Evolutionary conservation across 805 yeast species (phyloP).

Genomic region (Wickerhamiella cacticola): DNA sequence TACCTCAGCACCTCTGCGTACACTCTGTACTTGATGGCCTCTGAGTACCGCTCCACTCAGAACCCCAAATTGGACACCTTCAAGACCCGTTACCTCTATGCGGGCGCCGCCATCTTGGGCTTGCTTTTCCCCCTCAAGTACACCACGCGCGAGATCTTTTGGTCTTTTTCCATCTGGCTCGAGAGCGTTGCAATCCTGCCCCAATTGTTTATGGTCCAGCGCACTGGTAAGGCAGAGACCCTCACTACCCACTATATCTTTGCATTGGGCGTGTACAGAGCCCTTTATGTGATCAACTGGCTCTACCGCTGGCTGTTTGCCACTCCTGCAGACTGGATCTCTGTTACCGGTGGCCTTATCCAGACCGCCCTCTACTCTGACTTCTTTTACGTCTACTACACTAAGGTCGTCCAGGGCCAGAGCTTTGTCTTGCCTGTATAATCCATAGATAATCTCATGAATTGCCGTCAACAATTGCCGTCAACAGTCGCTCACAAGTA

Average conservation of each 20-base stretch:
- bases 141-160: conserved; percentile 42
- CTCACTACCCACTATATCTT: conserved; percentile 87
- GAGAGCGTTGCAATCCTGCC: conserved; percentile 89
- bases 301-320: conserved; percentile 58
- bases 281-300: conserved; percentile 91
- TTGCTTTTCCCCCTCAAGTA: conserved; percentile 58
- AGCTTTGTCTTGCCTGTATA: conserved; percentile 55
- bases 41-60: conserved; percentile 44
- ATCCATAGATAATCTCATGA: neutral
- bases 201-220: conserved; percentile 79
- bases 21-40: conserved; percentile 58
- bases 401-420: conserved; percentile 61
- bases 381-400: conserved; percentile 86
- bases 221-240: conserved; percentile 76
- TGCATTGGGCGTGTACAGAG: conserved; percentile 83
- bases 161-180: conserved; percentile 90
- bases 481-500: too few species aligned
- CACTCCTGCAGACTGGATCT: conserved; percentile 49
- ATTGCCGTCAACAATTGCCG: too few species aligned
- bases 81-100: conserved; percentile 56
- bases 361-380: conserved; percentile 88
- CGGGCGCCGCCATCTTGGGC: conserved; percentile 44
- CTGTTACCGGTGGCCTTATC: conserved; percentile 66
- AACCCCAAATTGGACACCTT: conserved; percentile 62
- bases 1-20: conserved; percentile 67